Conservation (phyloP, 2,329 filamentous ascomycete genomes). For the Lachnellula subtilissima region DNA sequence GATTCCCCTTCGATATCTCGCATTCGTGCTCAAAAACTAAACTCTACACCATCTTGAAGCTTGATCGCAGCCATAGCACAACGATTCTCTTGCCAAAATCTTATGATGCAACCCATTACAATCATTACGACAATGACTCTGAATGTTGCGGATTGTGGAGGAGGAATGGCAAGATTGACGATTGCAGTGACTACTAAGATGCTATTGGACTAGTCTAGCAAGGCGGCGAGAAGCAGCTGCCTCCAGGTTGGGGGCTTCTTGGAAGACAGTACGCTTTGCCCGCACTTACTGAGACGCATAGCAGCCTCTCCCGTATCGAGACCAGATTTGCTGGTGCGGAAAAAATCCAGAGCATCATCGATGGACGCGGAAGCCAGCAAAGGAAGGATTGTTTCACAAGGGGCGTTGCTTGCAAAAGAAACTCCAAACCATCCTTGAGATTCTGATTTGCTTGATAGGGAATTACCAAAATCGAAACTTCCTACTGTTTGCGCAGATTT, state of each 20-base stretch:
- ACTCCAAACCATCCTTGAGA: background rate
- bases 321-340: background rate
- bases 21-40: background rate
- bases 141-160: slow-evolving; percentile 1
- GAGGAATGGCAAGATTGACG: slow-evolving; percentile 2
- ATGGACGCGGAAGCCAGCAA: background rate
- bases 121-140: background rate
- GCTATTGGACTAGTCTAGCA: slow-evolving; percentile 3
- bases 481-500: background rate
- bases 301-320: background rate
- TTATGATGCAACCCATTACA: background rate
- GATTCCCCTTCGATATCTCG: background rate
- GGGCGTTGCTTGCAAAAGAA: background rate
- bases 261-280: slow-evolving; percentile 3
- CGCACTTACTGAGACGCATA: slow-evolving; percentile 2
- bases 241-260: background rate
- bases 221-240: background rate
- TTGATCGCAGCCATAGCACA: slow-evolving; percentile 2
- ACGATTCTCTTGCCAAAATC: slow-evolving; percentile 1
- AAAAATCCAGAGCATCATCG: background rate
- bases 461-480: background rate
- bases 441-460: background rate
- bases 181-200: slow-evolving; percentile 3
- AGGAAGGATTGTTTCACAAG: background rate
- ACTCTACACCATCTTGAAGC: background rate